Evolutionary conservation across 2,329 filamentous ascomycete species (phyloP).

Genomic region (Hypoxylon sp.): DNA sequence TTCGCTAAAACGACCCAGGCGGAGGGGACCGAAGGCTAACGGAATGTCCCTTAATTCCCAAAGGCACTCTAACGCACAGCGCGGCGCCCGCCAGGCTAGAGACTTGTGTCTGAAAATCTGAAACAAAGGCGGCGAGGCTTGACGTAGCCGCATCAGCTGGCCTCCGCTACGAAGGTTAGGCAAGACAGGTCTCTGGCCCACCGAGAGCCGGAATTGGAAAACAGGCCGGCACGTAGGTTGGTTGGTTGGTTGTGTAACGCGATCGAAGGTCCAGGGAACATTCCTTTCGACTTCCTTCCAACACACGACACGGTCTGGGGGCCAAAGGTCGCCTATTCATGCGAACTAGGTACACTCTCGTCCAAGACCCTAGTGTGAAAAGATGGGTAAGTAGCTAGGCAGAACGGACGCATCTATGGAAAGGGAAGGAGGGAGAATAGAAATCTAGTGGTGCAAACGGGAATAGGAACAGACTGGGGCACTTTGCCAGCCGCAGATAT

Average conservation of each 20-base stretch:
- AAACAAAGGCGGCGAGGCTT: conserved; percentile 26
- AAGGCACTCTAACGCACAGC: background rate
- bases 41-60: background rate
- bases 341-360: background rate
- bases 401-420: background rate
- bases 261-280: conserved; percentile 30
- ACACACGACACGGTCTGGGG: background rate
- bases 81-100: conserved; percentile 3
- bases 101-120: conserved; percentile 12
- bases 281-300: conserved; percentile 5
- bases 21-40: background rate
- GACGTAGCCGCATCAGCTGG: conserved; percentile 33
- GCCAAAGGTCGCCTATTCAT: background rate
- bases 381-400: background rate
- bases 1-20: background rate
- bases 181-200: background rate
- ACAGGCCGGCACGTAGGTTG: background rate
- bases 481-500: background rate
- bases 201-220: conserved; percentile 7
- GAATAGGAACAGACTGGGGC: background rate
- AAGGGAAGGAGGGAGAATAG: background rate
- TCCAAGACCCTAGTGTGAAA: background rate
- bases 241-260: conserved; percentile 20
- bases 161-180: background rate
- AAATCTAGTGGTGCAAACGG: background rate